Evolutionary conservation across 2,329 filamentous ascomycete species (phyloP), one percentile per base, ranked within the genome.

Genomic region (Hypoxylon sp.): DNA sequence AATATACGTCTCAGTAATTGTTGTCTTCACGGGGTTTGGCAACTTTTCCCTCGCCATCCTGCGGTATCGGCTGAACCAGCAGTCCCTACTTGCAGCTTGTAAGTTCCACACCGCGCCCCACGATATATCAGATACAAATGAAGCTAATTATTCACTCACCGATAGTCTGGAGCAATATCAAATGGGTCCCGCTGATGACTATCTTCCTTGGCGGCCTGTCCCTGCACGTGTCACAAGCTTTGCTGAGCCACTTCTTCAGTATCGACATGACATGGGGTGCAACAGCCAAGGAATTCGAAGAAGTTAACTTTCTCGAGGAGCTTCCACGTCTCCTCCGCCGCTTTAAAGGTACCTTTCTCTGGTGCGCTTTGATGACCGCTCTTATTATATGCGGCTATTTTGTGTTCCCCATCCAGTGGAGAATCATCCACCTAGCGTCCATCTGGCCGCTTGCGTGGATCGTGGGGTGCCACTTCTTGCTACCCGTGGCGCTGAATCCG

Each of bases 401-500:
- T 49, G 75, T 49, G 6, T 79, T 80, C 58, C 78, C 78, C n/a
- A 48, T 66, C 33, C 66, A 74, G 22, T 92, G 88, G 88, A 81
- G 81, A 68, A 90, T 91, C 75, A 80, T 79, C 20, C 76, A 82
- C 60, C 87, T 91, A 72, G 84, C 87, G 13, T 86, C 88, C 61
- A 88, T 91, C 76, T 89, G 83, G 73, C 89, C 89, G 22, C 77
- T 91, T 25, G 79, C 78, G 22, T 83, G 81, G 42, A 80, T 88
- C 40, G 80, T 90, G 10, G 78, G 83, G 49, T 82, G 81, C 40
- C 88, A 90, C 75, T 87, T 90, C 75, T 77, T 87, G 44, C 77
- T 90, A 65, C 89, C 89, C 8, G 84, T 91, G 54, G 82, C 83
- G 63, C 78, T 91, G 68, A 91, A 91, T 73, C 89, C 89, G 20